phyloP scores from a whole-genome alignment of 2,329 filamentous ascomycete species.

The Dichotomopilus funicola region DNA sequence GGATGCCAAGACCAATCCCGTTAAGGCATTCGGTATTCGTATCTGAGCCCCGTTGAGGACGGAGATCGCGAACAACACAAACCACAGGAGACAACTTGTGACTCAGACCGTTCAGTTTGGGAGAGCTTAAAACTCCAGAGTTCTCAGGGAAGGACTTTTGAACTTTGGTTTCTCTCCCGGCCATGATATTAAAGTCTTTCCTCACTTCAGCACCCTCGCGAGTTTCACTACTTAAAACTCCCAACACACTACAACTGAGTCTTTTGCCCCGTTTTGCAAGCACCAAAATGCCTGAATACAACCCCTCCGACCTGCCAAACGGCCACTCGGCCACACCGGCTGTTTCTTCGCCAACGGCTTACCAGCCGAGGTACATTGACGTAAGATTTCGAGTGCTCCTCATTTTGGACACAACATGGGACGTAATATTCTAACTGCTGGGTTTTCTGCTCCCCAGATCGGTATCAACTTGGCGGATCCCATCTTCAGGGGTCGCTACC shows the following conservation, averaged over 20 bases:
- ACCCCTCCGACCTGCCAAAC: constrained; percentile 1
- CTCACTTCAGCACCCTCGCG: not conserved
- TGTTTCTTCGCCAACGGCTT: constrained; percentile 7
- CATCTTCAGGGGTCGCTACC: constrained; percentile 78
- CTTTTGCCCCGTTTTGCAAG: constrained; percentile 1
- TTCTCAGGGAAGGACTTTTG: too few species aligned
- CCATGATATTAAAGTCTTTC: too few species aligned
- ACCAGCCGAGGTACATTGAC: constrained; percentile 51
- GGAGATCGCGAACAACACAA: too few species aligned
- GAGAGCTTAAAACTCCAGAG: too few species aligned
- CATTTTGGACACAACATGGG: not conserved
- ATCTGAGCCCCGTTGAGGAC: too few species aligned
- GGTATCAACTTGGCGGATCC: constrained; percentile 95
- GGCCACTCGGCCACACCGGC: not conserved
- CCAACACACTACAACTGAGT: too few species aligned
- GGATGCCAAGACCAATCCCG: too few species aligned
- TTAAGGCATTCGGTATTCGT: too few species aligned
- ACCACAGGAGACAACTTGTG: too few species aligned
- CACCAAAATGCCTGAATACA: constrained; percentile 16
- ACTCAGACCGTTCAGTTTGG: too few species aligned
- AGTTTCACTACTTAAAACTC: not conserved
- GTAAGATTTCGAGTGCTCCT: constrained; percentile 34
- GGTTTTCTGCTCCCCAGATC: constrained; percentile 43
- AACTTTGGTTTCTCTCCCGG: too few species aligned
- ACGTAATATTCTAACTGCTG: not conserved